Conservation (phyloP, 2,329 filamentous ascomycete genomes). For the Curvularia lunata region DNA sequence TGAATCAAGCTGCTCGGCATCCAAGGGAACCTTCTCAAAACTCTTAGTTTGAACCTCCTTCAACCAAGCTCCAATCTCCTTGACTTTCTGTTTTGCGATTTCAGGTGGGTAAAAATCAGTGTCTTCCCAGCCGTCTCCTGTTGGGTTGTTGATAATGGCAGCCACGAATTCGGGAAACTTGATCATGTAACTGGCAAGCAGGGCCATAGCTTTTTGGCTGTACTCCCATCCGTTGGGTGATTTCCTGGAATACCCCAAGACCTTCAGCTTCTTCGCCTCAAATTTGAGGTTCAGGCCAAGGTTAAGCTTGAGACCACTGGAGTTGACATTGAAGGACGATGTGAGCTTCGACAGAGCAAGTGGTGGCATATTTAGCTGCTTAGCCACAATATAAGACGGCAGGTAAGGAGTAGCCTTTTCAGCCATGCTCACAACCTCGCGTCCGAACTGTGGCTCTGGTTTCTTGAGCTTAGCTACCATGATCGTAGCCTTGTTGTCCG, state of each 20-base stretch:
- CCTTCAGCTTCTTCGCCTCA: slow-evolving; percentile 92
- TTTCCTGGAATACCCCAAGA: slow-evolving; percentile 92
- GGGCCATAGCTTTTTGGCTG: slow-evolving; percentile 78
- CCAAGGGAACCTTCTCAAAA: slow-evolving; percentile 93
- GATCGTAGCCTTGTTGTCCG: slow-evolving; percentile 76
- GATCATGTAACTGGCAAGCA: slow-evolving; percentile 89
- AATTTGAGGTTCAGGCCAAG: slow-evolving; percentile 96
- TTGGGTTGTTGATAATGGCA: slow-evolving; percentile 82
- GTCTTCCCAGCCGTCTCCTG: slow-evolving; percentile 81
- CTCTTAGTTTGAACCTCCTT: slow-evolving; percentile 90
- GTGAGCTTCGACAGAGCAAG: slow-evolving; percentile 94
- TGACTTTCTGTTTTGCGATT: slow-evolving; percentile 78
- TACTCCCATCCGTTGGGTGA: slow-evolving; percentile 92
- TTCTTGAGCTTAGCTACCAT: slow-evolving; percentile 74
- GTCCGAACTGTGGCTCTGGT: slow-evolving; percentile 82
- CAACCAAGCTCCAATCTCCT: slow-evolving; percentile 92
- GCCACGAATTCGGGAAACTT: slow-evolving; percentile 95
- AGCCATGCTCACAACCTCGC: slow-evolving; percentile 71
- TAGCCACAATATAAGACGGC: slow-evolving; percentile 88
- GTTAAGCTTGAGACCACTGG: slow-evolving; percentile 84
- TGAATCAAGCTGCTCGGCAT: slow-evolving; percentile 95
- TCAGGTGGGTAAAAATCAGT: slow-evolving; percentile 83
- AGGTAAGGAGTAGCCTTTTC: slow-evolving; percentile 77
- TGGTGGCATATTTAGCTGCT: slow-evolving; percentile 79
- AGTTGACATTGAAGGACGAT: slow-evolving; percentile 85